These are phyloP conservation scores for Adansonia madagascariensis DNA, from an alignment of 441 rosid genomes.

Conservation along the genomic window DNA sequence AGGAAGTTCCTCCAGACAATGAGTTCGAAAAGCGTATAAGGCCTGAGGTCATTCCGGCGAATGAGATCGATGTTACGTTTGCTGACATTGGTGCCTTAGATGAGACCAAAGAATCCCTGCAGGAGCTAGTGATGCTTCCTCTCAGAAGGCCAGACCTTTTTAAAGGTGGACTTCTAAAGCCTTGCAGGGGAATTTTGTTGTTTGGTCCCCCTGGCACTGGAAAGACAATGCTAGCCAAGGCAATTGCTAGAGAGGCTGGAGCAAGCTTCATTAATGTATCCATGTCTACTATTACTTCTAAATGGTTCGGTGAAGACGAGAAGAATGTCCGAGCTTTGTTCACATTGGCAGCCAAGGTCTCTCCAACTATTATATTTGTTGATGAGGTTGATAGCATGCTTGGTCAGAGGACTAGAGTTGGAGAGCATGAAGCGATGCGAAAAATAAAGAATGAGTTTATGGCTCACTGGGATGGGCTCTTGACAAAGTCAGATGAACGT, in stretches of 20 bases:
- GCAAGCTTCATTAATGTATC: constrained; percentile 83
- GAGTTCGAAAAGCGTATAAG: constrained; percentile 83
- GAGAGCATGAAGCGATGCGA: constrained; percentile 86
- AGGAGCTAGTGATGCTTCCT: constrained; percentile 86
- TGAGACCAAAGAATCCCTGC: constrained; percentile 74
- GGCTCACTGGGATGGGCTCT: constrained; percentile 82
- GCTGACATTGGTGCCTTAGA: constrained; percentile 72
- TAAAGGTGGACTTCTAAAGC: constrained; percentile 69
- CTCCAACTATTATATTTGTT: constrained; percentile 74
- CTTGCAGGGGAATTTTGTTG: constrained; percentile 76
- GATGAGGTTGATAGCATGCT: constrained; percentile 90
- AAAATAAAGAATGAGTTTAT: constrained; percentile 81
- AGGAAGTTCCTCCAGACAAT: constrained; percentile 59
- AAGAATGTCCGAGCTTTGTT: constrained; percentile 78
- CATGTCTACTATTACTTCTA: constrained; percentile 55
- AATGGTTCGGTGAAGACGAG: constrained; percentile 60
- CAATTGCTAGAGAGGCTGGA: constrained; percentile 76
- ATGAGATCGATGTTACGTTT: constrained; percentile 64
- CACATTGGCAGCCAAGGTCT: constrained; percentile 72
- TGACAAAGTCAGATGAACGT: constrained; percentile 61
- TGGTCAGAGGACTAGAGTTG: constrained; percentile 71
- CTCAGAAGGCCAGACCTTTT: constrained; percentile 75
- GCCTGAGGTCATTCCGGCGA: constrained; percentile 74
- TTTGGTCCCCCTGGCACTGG: constrained; percentile 87
- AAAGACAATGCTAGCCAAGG: constrained; percentile 82